Evolutionary conservation across 352 stramenopile species (phyloP).

Genomic region (Globisporangium rhizosaccharum): DNA sequence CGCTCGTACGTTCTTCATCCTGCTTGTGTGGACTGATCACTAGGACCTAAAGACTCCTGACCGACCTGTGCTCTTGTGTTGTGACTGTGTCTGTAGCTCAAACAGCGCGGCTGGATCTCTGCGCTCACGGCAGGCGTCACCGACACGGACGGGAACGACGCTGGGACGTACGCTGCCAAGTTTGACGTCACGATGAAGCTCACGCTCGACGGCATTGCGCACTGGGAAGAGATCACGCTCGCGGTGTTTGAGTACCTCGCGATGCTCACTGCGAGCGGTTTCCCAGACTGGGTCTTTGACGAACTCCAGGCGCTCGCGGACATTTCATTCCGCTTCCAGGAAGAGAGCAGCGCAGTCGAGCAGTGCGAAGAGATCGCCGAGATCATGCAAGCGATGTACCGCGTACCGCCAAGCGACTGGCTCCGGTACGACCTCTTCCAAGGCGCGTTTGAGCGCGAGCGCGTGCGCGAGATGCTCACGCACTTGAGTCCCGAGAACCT

Average conservation of each 20-base stretch:
- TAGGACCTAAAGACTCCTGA: conserved; percentile 1
- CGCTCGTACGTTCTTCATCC: conserved; percentile 32
- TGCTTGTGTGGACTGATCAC: not conserved
- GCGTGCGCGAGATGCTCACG: conserved; percentile 33
- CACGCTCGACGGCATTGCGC: conserved; percentile 47
- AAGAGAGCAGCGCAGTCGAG: conserved; percentile 64
- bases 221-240: conserved; percentile 56
- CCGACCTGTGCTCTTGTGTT: not conserved
- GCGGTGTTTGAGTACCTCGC: conserved; percentile 64
- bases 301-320: conserved; percentile 57
- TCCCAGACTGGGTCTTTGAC: conserved; percentile 69
- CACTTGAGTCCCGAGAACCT: conserved; percentile 46
- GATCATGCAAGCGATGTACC: conserved; percentile 72
- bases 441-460: conserved; percentile 38
- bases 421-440: conserved; percentile 61
- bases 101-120: conserved; percentile 70
- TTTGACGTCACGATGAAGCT: conserved; percentile 78
- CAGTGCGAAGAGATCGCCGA: conserved; percentile 63
- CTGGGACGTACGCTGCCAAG: conserved; percentile 52
- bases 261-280: conserved; percentile 45
- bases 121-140: conserved; percentile 66
- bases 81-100: conserved; percentile 35
- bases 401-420: conserved; percentile 43
- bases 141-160: conserved; percentile 70
- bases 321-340: conserved; percentile 74